phyloP scores from a whole-genome alignment of 805 yeast species.

The Metschnikowia orientalis region DNA sequence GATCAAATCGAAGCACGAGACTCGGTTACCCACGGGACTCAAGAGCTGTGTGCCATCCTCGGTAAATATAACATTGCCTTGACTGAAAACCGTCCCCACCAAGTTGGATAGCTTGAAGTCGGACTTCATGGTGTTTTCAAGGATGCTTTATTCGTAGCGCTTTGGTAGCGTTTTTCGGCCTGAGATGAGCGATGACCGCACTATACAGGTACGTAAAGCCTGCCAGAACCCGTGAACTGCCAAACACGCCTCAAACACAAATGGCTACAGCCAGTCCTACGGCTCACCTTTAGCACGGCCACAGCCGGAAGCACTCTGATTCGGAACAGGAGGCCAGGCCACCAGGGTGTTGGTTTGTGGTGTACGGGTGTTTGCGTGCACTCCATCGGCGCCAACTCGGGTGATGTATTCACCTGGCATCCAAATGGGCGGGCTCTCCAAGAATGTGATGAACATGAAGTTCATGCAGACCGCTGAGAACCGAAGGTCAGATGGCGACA shows the following conservation, averaged over 20 bases:
- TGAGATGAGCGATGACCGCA: slow-evolving; percentile 16
- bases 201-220: slow-evolving; percentile 3
- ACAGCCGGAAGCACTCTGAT: too few species aligned
- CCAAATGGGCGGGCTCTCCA: slow-evolving; percentile 38
- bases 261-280: too few species aligned
- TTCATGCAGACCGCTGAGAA: too few species aligned
- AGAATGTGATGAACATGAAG: slow-evolving; percentile 82
- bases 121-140: slow-evolving; percentile 57
- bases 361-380: slow-evolving; percentile 2
- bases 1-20: slow-evolving; percentile 79
- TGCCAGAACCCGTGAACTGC: too few species aligned
- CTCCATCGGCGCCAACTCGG: neutral
- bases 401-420: neutral
- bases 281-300: too few species aligned
- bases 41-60: slow-evolving; percentile 79
- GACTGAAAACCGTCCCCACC: slow-evolving; percentile 89
- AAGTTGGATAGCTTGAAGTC: slow-evolving; percentile 84
- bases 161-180: slow-evolving; percentile 11
- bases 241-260: too few species aligned
- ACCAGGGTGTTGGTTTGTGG: neutral
- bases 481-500: slow-evolving; percentile 37
- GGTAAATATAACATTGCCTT: slow-evolving; percentile 84
- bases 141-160: neutral
- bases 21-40: slow-evolving; percentile 93
- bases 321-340: too few species aligned